phyloP scores from a whole-genome alignment of 1,284 basidiomycete species.

The Trichosporon sp. region DNA sequence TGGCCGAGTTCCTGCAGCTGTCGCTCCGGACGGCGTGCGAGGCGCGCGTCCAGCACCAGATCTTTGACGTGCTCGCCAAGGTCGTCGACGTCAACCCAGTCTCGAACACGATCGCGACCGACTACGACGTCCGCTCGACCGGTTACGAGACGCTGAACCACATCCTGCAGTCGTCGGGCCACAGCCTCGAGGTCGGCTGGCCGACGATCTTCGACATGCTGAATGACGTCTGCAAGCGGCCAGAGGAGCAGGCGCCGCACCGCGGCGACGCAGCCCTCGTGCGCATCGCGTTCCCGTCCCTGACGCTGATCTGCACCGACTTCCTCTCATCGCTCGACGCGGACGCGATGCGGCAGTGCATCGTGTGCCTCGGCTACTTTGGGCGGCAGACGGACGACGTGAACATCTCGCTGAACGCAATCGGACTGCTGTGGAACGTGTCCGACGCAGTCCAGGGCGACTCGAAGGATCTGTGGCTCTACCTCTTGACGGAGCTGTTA shows the following conservation, averaged over 20 bases:
- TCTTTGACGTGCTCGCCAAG: conserved; percentile 72
- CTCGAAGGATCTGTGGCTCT: conserved; percentile 85
- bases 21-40: conserved; percentile 59
- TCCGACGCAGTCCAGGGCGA: conserved; percentile 83
- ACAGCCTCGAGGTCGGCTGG: conserved; percentile 88
- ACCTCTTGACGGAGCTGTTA: conserved; percentile 75
- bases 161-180: conserved; percentile 83
- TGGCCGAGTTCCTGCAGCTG: conserved; percentile 70
- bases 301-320: conserved; percentile 87
- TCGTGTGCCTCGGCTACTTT: conserved; percentile 82
- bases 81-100: conserved; percentile 60
- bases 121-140: conserved; percentile 72
- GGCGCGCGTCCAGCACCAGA: conserved; percentile 68
- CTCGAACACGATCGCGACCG: conserved; percentile 37
- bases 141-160: conserved; percentile 83
- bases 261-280: conserved; percentile 46
- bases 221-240: conserved; percentile 63
- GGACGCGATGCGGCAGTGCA: conserved; percentile 77
- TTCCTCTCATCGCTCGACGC: conserved; percentile 75
- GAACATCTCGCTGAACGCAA: conserved; percentile 89
- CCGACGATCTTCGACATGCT: conserved; percentile 87
- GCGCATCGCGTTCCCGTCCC: conserved; percentile 79
- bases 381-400: conserved; percentile 82
- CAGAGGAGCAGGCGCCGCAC: background rate
- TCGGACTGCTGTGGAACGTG: conserved; percentile 85